Evolutionary conservation across 345 rosid genomes (phyloP).

Genomic region (rapeseed (Brassica napus)): Da-Ae NC_063444.1:19864001-19864500

Average conservation of each 20-base stretch:
- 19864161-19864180: not conserved
- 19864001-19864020: not conserved
- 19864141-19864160: not conserved
- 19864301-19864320: not conserved
- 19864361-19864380: not conserved
- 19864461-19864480: not conserved
- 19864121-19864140: not conserved
- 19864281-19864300: not conserved
- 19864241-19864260: not conserved
- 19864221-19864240: not conserved
- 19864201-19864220: not conserved
- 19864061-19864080: not conserved
- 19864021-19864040: not conserved
- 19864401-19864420: not conserved
- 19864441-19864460: not conserved
- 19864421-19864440: not conserved
- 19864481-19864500: not conserved
- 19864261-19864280: not conserved
- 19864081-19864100: not conserved
- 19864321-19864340: not conserved
- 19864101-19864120: not conserved
- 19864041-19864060: not conserved
- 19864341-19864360: not conserved
- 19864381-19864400: not conserved
- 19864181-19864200: not conserved